Conservation (phyloP, 1,139 yeast genomes). For the Saccharomyces hybrid region DNA sequence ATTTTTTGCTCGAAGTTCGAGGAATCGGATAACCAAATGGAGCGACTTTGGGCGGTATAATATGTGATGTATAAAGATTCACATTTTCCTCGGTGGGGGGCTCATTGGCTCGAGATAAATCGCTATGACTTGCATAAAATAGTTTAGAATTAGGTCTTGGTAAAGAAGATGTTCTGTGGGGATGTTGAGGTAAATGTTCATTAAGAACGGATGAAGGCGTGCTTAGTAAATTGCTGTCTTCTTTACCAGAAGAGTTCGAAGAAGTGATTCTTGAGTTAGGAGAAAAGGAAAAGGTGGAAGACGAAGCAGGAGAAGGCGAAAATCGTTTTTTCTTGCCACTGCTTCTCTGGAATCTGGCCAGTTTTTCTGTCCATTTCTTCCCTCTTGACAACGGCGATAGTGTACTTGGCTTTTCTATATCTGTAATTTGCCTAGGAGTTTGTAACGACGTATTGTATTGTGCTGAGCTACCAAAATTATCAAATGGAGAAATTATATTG, state of each 20-base stretch:
- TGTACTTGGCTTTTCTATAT: conserved; percentile 2
- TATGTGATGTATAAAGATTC: neutral
- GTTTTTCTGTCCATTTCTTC: conserved; percentile 20
- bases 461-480: conserved; percentile 11
- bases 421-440: conserved; percentile 6
- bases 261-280: neutral
- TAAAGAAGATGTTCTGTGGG: conserved; percentile 18
- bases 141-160: conserved; percentile 17
- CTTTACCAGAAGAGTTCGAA: neutral
- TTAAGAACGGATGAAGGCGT: conserved; percentile 6
- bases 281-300: conserved; percentile 6
- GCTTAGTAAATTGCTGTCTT: neutral
- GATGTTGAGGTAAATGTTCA: conserved; percentile 4
- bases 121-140: neutral
- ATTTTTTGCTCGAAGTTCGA: conserved; percentile 17
- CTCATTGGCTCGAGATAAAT: neutral
- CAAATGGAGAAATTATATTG: conserved; percentile 11
- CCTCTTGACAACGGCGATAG: conserved; percentile 15
- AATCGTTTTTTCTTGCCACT: conserved; percentile 11
- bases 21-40: conserved; percentile 13
- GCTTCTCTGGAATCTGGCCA: conserved; percentile 12
- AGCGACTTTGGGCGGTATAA: conserved; percentile 8
- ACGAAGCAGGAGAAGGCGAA: conserved; percentile 6
- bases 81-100: neutral
- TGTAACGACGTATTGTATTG: neutral